phyloP scores from a whole-genome alignment of 257 asterid species.

The Solanum microdontum region DNA sequence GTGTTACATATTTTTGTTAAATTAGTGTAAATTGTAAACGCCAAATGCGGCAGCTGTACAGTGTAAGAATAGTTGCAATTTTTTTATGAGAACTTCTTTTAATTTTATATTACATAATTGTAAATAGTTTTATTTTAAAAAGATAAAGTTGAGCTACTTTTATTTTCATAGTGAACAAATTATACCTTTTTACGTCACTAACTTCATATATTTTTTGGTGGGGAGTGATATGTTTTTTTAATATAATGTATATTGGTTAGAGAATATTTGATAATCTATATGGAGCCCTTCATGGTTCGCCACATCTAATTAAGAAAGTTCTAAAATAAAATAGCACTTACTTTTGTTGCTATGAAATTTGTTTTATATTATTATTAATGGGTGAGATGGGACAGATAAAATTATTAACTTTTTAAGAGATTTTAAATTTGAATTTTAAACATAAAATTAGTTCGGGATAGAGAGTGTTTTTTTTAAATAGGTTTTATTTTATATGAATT shows the following conservation, averaged over 20 bases:
- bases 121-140: not conserved
- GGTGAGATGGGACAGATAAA: accelerated
- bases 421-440: not conserved
- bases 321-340: not conserved
- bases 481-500: not conserved
- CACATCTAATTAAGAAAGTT: not conserved
- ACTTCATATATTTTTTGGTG: not conserved
- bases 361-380: not conserved
- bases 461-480: not conserved
- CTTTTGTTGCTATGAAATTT: not conserved
- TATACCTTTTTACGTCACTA: not conserved
- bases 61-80: not conserved
- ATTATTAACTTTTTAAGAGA: too few species aligned
- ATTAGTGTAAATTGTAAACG: not conserved
- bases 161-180: not conserved
- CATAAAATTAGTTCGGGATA: not conserved
- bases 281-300: slow-evolving; percentile 3
- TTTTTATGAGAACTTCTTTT: not conserved
- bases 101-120: not conserved
- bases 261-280: not conserved
- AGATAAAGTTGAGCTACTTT: not conserved
- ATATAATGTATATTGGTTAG: not conserved
- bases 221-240: not conserved
- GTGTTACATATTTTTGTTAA: not conserved
- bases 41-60: not conserved